phyloP scores from a whole-genome alignment of 1,139 yeast species.

The Geotrichum carabidarum region DNA sequence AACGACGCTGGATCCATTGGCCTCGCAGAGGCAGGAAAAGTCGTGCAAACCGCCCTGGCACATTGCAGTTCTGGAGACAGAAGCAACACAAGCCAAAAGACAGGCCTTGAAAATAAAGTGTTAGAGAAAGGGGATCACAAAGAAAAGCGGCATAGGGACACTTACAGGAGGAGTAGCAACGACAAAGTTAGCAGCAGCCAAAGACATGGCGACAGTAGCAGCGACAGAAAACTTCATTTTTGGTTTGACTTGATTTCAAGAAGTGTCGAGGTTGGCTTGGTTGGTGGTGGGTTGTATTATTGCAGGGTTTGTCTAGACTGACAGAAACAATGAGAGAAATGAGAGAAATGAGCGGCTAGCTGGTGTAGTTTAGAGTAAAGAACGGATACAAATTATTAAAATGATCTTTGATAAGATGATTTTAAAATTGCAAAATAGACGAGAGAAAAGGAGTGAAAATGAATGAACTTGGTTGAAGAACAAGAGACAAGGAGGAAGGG shows the following conservation, averaged over 20 bases:
- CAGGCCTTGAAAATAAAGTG: conserved; percentile 50
- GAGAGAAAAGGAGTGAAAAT: not conserved
- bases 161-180: conserved; percentile 56
- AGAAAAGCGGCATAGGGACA: not conserved
- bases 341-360: not conserved
- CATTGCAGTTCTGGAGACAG: conserved; percentile 53
- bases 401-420: not conserved
- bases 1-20: conserved; percentile 48
- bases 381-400: not conserved
- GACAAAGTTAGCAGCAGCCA: conserved; percentile 30
- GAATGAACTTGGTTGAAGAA: not conserved
- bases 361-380: not conserved
- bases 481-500: not conserved
- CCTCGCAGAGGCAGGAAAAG: conserved; percentile 59
- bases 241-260: not conserved
- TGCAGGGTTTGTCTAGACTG: not conserved
- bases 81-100: conserved; percentile 78
- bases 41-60: conserved; percentile 55
- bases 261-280: too few relatives aligned
- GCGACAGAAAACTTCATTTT: conserved; percentile 41
- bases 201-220: conserved; percentile 46
- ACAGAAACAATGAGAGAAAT: not conserved
- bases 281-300: not conserved
- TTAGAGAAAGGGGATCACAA: not conserved
- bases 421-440: not conserved